These are phyloP conservation scores for Anisodus acutangulus DNA, from an alignment of 257 asterid species.

Conservation along the genomic window DNA sequence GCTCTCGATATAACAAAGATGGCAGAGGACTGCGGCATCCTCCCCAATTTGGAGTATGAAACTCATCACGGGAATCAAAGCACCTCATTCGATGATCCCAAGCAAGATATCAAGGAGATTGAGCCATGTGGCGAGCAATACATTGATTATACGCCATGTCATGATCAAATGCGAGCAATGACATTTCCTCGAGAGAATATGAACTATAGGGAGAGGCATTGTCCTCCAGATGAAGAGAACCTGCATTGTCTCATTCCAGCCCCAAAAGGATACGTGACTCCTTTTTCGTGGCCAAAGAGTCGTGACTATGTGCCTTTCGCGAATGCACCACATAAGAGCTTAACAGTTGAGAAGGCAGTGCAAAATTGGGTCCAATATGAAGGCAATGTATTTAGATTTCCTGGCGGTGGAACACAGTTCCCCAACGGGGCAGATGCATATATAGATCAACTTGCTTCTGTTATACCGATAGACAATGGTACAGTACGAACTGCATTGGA, in stretches of 20 bases:
- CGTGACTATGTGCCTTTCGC: conserved; percentile 53
- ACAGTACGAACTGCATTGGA: conserved; percentile 51
- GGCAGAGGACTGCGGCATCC: conserved; percentile 43
- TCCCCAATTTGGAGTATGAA: conserved; percentile 44
- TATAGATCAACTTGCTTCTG: conserved; percentile 51
- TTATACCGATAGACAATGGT: conserved; percentile 51
- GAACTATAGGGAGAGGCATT: conserved; percentile 53
- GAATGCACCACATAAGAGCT: conserved; percentile 50
- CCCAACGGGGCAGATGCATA: conserved; percentile 56
- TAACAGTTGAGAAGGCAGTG: conserved; percentile 55
- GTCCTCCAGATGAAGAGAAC: conserved; percentile 50
- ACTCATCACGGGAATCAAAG: conserved; percentile 44
- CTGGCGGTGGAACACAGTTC: conserved; percentile 55
- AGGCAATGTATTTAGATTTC: conserved; percentile 50
- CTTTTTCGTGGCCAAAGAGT: conserved; percentile 55
- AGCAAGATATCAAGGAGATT: conserved; percentile 30
- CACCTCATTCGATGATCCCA: conserved; percentile 30
- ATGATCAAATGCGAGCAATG: conserved; percentile 52
- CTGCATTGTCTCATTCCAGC: conserved; percentile 53
- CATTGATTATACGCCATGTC: conserved; percentile 51
- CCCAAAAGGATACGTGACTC: conserved; percentile 51
- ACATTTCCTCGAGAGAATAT: conserved; percentile 48
- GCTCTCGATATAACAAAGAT: conserved; percentile 46
- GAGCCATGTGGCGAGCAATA: conserved; percentile 43
- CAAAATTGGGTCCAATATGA: conserved; percentile 55